Conservation (phyloP, 2,329 filamentous ascomycete species). For the Onygena corvina region DNA sequence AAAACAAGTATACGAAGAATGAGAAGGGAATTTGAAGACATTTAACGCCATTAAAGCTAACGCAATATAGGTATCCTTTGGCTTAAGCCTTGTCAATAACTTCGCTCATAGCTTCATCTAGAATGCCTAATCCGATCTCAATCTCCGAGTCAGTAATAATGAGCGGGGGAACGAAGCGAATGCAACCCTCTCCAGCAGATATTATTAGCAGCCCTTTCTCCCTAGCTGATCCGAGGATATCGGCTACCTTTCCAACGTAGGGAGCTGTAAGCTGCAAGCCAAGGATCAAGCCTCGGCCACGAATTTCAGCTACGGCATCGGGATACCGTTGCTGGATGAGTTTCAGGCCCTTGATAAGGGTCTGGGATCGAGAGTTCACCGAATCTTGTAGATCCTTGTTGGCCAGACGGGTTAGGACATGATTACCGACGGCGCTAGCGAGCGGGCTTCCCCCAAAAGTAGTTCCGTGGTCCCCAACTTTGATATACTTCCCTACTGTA, state of each 20-base stretch:
- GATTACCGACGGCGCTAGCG: constrained; percentile 69
- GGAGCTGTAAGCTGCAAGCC: constrained; percentile 70
- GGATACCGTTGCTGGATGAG: constrained; percentile 52
- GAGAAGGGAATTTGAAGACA: neutral
- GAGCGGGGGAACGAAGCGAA: constrained; percentile 82
- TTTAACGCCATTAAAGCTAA: neutral
- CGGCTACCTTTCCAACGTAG: constrained; percentile 39
- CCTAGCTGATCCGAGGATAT: constrained; percentile 70
- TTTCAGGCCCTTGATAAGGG: constrained; percentile 49
- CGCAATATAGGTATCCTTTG: neutral
- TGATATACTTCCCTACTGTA: constrained; percentile 55
- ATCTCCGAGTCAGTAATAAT: constrained; percentile 73
- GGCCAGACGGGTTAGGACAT: constrained; percentile 67
- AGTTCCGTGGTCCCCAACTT: constrained; percentile 76
- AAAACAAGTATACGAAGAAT: neutral
- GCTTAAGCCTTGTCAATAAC: neutral
- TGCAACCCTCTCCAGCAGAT: constrained; percentile 80
- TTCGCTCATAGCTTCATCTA: constrained; percentile 52
- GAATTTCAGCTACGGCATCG: constrained; percentile 60
- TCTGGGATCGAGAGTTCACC: constrained; percentile 55
- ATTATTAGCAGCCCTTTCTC: constrained; percentile 83
- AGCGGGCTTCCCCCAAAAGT: constrained; percentile 91
- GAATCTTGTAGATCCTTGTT: constrained; percentile 56
- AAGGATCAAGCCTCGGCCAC: constrained; percentile 74
- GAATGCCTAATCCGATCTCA: constrained; percentile 58